Evolutionary conservation across 805 yeast genomes (phyloP).

Genomic region (Cyberlindnera mycetangii): DNA sequence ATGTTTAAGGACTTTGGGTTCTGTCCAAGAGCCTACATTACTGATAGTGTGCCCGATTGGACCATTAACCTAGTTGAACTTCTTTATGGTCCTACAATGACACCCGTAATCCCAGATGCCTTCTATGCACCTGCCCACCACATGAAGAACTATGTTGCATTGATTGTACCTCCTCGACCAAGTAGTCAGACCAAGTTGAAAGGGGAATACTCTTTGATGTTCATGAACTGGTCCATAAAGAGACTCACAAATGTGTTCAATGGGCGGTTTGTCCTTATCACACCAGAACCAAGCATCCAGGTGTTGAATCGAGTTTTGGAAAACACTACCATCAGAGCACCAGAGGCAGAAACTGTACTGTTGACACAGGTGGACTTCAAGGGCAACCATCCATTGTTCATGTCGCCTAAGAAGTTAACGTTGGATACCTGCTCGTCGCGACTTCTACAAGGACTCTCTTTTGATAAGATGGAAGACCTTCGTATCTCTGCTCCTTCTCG

Average conservation of each 20-base stretch:
- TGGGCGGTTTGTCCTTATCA: conserved; percentile 7
- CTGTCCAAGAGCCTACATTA: background rate
- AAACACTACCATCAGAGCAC: conserved; percentile 9
- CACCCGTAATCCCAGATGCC: conserved; percentile 1
- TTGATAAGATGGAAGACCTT: conserved; percentile 4
- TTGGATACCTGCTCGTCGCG: conserved; percentile 2
- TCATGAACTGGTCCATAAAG: conserved; percentile 4
- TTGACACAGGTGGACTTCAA: conserved; percentile 3
- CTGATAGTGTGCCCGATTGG: conserved; percentile 3
- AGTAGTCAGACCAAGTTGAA: background rate
- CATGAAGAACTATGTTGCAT: conserved; percentile 7
- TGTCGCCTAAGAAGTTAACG: conserved; percentile 1
- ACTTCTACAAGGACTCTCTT: conserved; percentile 1
- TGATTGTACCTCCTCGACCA: conserved; percentile 1
- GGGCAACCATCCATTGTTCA: conserved; percentile 1
- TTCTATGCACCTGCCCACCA: background rate
- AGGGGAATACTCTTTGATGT: conserved; percentile 1
- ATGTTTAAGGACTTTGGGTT: conserved; percentile 2
- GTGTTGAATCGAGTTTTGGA: conserved; percentile 4
- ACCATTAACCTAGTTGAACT: conserved; percentile 12
- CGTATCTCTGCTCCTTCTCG: conserved; percentile 5
- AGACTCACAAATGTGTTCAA: conserved; percentile 5
- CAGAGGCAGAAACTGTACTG: background rate
- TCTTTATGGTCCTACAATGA: conserved; percentile 1
- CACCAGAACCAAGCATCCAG: conserved; percentile 7